Evolutionary conservation across 31 red algal genomes (phyloP), one percentile per base, ranked within the genome.

Genomic region (Bonnemaisonia californica): DNA sequence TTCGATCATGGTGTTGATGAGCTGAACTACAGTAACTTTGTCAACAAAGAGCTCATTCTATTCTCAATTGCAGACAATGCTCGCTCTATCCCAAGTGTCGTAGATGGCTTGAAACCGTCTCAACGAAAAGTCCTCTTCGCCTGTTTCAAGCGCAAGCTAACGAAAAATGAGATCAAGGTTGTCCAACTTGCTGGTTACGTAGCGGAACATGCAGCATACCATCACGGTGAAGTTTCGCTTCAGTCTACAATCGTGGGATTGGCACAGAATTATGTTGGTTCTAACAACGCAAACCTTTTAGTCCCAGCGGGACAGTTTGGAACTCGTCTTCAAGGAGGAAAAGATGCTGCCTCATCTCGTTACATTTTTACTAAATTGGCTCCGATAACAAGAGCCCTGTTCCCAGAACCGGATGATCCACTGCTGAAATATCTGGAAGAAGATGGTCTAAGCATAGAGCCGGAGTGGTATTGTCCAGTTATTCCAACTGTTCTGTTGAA

Each of bases 261-360:
- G 26, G 97, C 93, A 24, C 97, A 99, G 64, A 94, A 96, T 63
- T 99, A 96, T 76, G 93, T 96, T 4, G 97, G 97, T 8, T 91
- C 97, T 7, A 96, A 96, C 82, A 99, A 99, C 74, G 16, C 89
- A 38, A 99, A 96, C 74, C 48, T 96, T 8, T 81, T 99, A 5
- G 84, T 94, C 22, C 97, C 97, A 36, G 87, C 94, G n/a, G 97
- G 97, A 33, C 97, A 99, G 71, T 99, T 99, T 74, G 97, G 97
- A 26, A 99, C 97, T 16, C 91, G 97, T 19, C 76, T 99, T 45
- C 81, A 83, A 23, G 97, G 97, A 4, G 97, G 97, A 60, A 99
- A 99, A 69, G 97, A 99, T 78, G 97, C 97, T 38, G 97, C 97
- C 24, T 96, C 93, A 40, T 74, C 97, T 1, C 92, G 97, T 31